These are phyloP conservation scores for Simmondsia chinensis DNA, from an alignment of 148 eudicot genomes.

Conservation along the genomic window DNA sequence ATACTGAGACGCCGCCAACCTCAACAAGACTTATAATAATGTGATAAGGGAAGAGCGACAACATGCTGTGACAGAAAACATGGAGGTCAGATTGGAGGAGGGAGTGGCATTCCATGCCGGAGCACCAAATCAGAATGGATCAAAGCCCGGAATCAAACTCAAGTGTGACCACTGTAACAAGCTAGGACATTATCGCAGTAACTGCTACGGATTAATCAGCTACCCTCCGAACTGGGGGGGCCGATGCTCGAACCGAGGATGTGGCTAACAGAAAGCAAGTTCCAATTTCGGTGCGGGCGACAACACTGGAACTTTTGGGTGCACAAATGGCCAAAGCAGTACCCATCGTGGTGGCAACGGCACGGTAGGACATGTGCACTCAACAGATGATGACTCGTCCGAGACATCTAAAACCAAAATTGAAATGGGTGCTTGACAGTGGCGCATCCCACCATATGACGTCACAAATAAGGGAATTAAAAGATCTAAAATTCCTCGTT, in stretches of 20 bases:
- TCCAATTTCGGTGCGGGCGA: background rate
- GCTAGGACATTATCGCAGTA: no score
- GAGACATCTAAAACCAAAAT: no score
- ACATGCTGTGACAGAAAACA: background rate
- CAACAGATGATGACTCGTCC: background rate
- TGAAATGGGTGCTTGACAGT: background rate
- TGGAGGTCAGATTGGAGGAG: background rate
- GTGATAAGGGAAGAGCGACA: background rate
- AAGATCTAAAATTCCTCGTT: background rate
- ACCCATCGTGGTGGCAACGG: no score
- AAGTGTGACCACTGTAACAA: no score
- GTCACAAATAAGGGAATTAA: background rate
- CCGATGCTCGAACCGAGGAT: no score
- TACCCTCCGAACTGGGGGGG: no score
- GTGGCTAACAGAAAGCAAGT: background rate
- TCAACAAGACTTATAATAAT: background rate
- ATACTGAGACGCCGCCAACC: background rate
- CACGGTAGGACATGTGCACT: no score
- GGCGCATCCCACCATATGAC: background rate
- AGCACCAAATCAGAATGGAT: no score
- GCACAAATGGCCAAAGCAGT: no score
- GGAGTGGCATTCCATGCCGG: background rate
- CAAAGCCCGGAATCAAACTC: background rate
- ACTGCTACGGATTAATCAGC: no score
- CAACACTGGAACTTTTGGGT: no score